A percentile compares a stretch with the other conserved stretches of the same genome.
phyloP scores from a whole-genome alignment of 208 protist genomes.

The Trypanosoma mega region DNA sequence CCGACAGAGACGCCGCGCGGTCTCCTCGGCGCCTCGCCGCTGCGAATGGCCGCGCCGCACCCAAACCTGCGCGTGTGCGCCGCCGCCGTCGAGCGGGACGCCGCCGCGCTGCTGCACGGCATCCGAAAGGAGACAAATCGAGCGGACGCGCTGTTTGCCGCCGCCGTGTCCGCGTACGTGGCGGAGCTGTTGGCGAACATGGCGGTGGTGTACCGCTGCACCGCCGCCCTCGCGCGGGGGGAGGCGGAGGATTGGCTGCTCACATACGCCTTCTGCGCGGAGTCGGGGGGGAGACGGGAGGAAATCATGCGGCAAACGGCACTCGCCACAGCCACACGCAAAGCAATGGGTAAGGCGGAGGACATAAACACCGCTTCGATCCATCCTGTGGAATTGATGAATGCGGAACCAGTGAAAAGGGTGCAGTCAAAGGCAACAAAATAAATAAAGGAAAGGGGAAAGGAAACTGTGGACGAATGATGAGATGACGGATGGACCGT shows the following conservation, averaged over 20 bases:
- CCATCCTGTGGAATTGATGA: conserved; percentile 81
- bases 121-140: conserved; percentile 28
- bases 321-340: conserved; percentile 24
- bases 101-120: conserved; percentile 36
- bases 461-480: conserved; percentile 9
- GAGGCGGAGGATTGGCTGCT: conserved; percentile 75
- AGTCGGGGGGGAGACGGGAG: conserved; percentile 44
- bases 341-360: conserved; percentile 28
- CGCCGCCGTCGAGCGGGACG: conserved; percentile 48
- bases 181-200: conserved; percentile 68
- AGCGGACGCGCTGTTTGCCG: background rate
- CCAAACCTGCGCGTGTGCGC: conserved; percentile 57
- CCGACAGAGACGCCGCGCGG: too few relatives aligned
- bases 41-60: conserved; percentile 55
- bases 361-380: conserved; percentile 54
- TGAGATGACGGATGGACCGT: too few relatives aligned
- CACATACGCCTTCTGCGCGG: conserved; percentile 58
- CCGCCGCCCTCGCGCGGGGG: conserved; percentile 53
- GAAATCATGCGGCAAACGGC: conserved; percentile 38
- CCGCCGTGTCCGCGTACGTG: background rate
- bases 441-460: background rate
- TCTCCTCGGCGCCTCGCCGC: too few relatives aligned
- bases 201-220: conserved; percentile 70
- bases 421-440: too few relatives aligned
- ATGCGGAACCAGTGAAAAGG: conserved; percentile 35